Evolutionary conservation across 2,329 filamentous ascomycete species (phyloP), one percentile per base, ranked within the genome.

Genomic region (Aspergillus fijiensis): DNA sequence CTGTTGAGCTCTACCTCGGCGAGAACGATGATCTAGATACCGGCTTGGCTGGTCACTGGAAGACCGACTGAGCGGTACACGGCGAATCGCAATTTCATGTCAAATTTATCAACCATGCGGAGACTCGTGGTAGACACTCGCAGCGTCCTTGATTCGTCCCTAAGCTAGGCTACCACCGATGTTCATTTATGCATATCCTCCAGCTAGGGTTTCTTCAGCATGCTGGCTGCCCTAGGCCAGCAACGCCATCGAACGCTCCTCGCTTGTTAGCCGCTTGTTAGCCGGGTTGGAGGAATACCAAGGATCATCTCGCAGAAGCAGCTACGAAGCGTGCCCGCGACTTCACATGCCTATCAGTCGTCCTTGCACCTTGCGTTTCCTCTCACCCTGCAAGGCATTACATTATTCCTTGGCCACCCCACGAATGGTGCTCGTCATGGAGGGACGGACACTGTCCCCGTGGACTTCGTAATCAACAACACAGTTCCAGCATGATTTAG

Each of bases 1-100:
- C 92, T 3, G 83, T 98, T 49, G 95, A 99, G 77, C 80, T 98
- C 57, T 94, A 93, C 71, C 84, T 98, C 11, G 91, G 92, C 23
- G 89, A 89, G 65, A 72, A 77, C 56, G 76, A 81, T 58, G 91
- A 96, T 70, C 85, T 91, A 52, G 91, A 96, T 69, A 83, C 85
- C 33, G 82, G 85, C 31, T 76, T 92, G 59, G 87, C 87, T 3
- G 86, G 86, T 45, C 94, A 98, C 76, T 98, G 94, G 93, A 98
- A 98, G 81, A 89, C 88, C 23, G 94, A 97, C 75, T 96, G 82
- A 90, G 61, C 25, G 35, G 19, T 19, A 19, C 19, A 21, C 21
- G 14, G 3, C 4, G 1, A 16, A n/a, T 19, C 39, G 10, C 21
- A 33, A 42, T 33, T 33, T 31, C 25, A 25, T 48, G 25, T 16